These are phyloP conservation scores for Aspergillus kassunensis DNA, from an alignment of 495 filamentous ascomycete genomes.

Conservation along the genomic window DNA sequence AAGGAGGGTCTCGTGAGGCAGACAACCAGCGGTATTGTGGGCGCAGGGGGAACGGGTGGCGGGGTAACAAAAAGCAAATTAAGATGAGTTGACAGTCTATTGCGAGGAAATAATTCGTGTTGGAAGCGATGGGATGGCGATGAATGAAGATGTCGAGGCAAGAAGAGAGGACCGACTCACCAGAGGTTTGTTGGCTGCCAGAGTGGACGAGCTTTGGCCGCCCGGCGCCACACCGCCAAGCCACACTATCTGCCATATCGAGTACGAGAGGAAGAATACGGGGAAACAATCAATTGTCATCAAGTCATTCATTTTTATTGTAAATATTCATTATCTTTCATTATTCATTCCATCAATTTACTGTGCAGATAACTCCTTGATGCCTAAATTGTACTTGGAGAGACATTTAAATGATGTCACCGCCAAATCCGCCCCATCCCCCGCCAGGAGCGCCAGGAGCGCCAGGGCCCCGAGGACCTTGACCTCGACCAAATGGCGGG, in stretches of 20 bases:
- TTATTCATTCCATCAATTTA: neutral
- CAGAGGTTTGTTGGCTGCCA: slow-evolving; percentile 21
- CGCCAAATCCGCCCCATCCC: slow-evolving; percentile 57
- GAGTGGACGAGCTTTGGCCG: slow-evolving; percentile 17
- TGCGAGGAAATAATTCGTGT: slow-evolving; percentile 8
- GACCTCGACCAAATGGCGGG: slow-evolving; percentile 47
- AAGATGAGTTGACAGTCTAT: slow-evolving; percentile 9
- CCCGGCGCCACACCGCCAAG: slow-evolving; percentile 23
- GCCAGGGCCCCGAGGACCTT: slow-evolving; percentile 35
- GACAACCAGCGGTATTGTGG: slow-evolving; percentile 11
- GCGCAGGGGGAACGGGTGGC: neutral
- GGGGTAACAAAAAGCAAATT: slow-evolving; percentile 12
- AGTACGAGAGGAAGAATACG: too few relatives aligned
- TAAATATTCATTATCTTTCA: neutral
- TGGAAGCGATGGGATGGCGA: slow-evolving; percentile 19
- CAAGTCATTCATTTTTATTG: too few relatives aligned
- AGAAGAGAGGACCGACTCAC: too few relatives aligned
- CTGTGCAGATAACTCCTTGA: too few relatives aligned
- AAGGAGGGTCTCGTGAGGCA: slow-evolving; percentile 44
- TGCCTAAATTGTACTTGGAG: too few relatives aligned
- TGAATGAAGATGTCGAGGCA: slow-evolving; percentile 9
- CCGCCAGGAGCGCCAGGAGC: slow-evolving; percentile 46
- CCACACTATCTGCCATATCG: slow-evolving; percentile 2
- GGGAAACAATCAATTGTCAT: too few relatives aligned
- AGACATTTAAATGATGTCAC: slow-evolving; percentile 70